Evolutionary conservation across 768 basidiomycete species (phyloP), one percentile per base, ranked within the genome.

Genomic region (Atractiella rhizophila): DNA sequence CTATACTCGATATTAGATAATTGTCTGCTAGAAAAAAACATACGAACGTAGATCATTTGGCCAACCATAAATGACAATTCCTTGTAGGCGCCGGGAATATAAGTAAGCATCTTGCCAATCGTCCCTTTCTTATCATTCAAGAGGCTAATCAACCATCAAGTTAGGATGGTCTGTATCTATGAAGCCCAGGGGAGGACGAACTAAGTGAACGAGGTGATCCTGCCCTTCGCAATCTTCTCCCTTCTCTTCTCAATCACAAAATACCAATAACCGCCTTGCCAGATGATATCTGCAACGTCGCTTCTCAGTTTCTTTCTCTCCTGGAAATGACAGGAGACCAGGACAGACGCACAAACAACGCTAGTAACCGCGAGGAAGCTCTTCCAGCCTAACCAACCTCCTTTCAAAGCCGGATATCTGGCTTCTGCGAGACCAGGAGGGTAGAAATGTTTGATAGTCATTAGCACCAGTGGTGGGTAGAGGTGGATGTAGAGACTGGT

Each of bases 241-340:
- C 76, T 73, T 21, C 83, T 74, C 47, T 88, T 76, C 44, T 88
- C 67, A 30, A 88, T 68, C 37, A 96, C 70, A 57, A 88, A 81
- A 72, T 91, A 88, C 76, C 81, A 94, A 54, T 96, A 96, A 23
- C 83, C 59, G 24, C 74, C 54, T 63, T 96, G 88, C 88, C 88
- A 96, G 26, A 79, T 66, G 27, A 80, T 62, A 58, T 91, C 86
- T 96, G 48, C 32, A n/a, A 12, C 13, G 15, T 6, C n/a, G 23
- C 27, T 9, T 28, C n/a, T 20, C 19, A 31, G 11, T 18, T 3
- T 28, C 1, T 4, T 15, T 19, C 18, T 2, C 19, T 11, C 20
- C 25, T 20, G 12, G 42, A 21, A 32, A 15, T 11, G 19, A 16
- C 24, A 25, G 30, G 19, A 37, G n/a, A 21, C 43, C 26, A 37